Percentiles rank a stretch among this genome's conserved stretches.
Evolutionary conservation across 108 stramenopile genomes (phyloP).

Genomic region (Bacterosira constricta): DNA sequence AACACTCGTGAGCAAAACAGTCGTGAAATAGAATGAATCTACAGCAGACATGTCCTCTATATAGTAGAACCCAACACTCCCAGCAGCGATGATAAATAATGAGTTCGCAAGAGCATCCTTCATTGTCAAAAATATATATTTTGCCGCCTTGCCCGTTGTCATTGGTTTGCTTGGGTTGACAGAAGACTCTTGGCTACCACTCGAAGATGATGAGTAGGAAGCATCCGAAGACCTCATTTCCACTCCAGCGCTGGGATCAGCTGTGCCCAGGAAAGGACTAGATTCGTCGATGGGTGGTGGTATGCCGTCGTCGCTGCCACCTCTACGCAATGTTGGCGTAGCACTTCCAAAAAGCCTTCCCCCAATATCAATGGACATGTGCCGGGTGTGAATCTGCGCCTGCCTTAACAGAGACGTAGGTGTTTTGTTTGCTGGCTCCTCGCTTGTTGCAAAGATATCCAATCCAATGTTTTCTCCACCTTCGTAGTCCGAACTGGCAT

Average conservation of each 20-base stretch:
- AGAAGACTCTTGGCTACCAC: slow-evolving; percentile 13
- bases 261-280: slow-evolving; percentile 19
- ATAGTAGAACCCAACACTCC: slow-evolving; percentile 82
- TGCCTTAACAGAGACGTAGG: slow-evolving; percentile 6
- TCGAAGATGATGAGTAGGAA: slow-evolving; percentile 41
- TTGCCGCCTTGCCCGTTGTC: slow-evolving; percentile 64
- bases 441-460: slow-evolving; percentile 4
- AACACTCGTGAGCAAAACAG: slow-evolving; percentile 76
- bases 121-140: slow-evolving; percentile 82
- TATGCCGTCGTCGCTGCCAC: neutral
- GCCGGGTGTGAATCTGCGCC: slow-evolving; percentile 34
- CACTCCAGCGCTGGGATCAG: neutral
- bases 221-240: slow-evolving; percentile 28
- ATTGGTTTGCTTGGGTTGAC: slow-evolving; percentile 35
- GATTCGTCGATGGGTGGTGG: slow-evolving; percentile 30
- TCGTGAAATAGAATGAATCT: slow-evolving; percentile 71
- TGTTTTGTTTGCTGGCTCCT: slow-evolving; percentile 1
- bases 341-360: slow-evolving; percentile 1
- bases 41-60: slow-evolving; percentile 72
- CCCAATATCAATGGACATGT: slow-evolving; percentile 36
- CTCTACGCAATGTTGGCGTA: slow-evolving; percentile 8
- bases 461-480: slow-evolving; percentile 4
- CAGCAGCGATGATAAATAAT: slow-evolving; percentile 75
- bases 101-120: slow-evolving; percentile 81
- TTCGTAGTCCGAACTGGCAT: neutral